These are phyloP conservation scores for Lasiodiplodia gonubiensis DNA, from an alignment of 2,329 filamentous ascomycete species.

Conservation along the genomic window DNA sequence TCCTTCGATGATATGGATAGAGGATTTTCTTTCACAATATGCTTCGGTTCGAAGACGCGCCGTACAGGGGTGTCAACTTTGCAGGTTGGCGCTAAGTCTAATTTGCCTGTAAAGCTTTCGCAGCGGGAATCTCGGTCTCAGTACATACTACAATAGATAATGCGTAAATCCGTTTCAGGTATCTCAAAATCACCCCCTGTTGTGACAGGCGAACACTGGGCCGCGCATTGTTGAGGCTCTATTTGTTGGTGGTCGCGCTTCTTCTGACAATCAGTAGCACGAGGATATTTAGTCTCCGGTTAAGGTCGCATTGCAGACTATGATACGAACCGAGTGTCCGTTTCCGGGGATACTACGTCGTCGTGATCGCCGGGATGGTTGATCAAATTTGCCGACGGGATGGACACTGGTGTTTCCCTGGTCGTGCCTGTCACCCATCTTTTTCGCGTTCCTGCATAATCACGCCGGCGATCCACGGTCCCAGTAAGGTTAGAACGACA, in stretches of 20 bases:
- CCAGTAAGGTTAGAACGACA: neutral
- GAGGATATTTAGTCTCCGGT: neutral
- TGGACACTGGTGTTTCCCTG: neutral
- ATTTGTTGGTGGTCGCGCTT: neutral
- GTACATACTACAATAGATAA: neutral
- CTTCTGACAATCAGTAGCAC: neutral
- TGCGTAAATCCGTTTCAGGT: neutral
- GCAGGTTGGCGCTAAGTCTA: neutral
- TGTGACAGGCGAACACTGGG: neutral
- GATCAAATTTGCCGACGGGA: neutral
- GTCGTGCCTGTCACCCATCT: neutral
- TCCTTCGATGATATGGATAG: neutral
- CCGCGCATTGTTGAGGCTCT: too few relatives aligned
- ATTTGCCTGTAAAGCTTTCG: neutral
- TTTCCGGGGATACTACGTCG: neutral
- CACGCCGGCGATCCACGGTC: neutral
- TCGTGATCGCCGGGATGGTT: neutral
- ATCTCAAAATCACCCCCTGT: neutral
- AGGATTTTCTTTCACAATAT: neutral
- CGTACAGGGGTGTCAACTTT: neutral
- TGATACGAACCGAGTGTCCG: neutral
- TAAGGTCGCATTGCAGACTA: neutral
- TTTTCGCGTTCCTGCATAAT: constrained; percentile 11
- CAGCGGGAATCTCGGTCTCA: neutral
- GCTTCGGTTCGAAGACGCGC: neutral